Percentiles rank a stretch among this genome's conserved stretches.
These are phyloP conservation scores for Geotrichum histeridarum DNA, from an alignment of 1,139 yeast genomes.

Conservation along the genomic window DNA sequence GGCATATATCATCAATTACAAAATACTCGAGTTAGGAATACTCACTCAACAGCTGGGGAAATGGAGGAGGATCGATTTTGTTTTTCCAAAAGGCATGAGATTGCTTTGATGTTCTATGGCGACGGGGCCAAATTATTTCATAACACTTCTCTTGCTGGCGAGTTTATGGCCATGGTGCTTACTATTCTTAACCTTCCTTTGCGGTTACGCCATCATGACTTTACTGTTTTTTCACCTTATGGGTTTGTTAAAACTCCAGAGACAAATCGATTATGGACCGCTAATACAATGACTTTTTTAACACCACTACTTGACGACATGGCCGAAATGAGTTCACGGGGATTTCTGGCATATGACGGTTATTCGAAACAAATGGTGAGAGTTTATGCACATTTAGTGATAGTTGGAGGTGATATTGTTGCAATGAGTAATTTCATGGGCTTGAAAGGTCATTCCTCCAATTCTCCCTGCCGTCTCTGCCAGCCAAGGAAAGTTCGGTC, in stretches of 20 bases:
- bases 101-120: neutral
- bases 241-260: neutral
- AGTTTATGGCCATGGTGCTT: neutral
- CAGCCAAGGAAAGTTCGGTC: neutral
- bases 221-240: neutral
- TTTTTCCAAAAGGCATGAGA: neutral
- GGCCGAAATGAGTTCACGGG: neutral
- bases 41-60: neutral
- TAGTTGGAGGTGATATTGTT: neutral
- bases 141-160: neutral
- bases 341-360: neutral
- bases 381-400: neutral
- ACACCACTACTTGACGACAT: neutral
- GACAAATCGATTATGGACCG: neutral
- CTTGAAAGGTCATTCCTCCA: neutral
- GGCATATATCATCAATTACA: neutral
- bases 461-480: neutral
- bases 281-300: neutral
- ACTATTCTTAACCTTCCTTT: neutral
- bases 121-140: neutral
- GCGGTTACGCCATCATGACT: neutral
- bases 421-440: neutral
- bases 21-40: too few relatives aligned
- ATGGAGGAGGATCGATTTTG: neutral
- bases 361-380: neutral